Percentiles rank a stretch among this genome's conserved stretches.
Conservation (phyloP, 208 protist genomes). For the Crithidia brevicula region DNA sequence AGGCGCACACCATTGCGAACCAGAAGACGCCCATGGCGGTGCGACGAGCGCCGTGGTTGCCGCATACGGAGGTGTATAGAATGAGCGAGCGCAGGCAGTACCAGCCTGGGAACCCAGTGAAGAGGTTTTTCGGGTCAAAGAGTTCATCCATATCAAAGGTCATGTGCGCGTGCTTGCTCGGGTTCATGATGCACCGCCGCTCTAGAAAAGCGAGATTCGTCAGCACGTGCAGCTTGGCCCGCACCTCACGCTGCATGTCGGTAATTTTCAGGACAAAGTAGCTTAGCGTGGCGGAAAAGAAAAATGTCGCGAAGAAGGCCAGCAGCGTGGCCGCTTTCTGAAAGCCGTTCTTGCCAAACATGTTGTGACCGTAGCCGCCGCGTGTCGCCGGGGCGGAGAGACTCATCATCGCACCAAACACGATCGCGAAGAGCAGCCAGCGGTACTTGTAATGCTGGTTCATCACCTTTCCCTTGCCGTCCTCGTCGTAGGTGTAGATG, state of each 20-base stretch:
- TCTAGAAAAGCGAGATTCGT: constrained; percentile 74
- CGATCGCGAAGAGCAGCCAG: constrained; percentile 50
- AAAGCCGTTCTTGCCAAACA: constrained; percentile 48
- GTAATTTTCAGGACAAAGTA: constrained; percentile 76
- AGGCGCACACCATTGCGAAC: constrained; percentile 44
- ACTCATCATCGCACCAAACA: constrained; percentile 58
- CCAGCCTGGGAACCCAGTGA: constrained; percentile 77
- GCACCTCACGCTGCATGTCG: constrained; percentile 82
- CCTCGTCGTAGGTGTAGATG: constrained; percentile 81
- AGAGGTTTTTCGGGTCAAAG: constrained; percentile 54
- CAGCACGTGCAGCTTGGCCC: constrained; percentile 68
- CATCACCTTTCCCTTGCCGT: constrained; percentile 66
- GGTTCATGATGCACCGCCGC: constrained; percentile 61
- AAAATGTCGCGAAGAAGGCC: constrained; percentile 54
- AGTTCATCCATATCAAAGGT: constrained; percentile 66
- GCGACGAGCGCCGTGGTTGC: constrained; percentile 67
- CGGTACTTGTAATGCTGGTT: constrained; percentile 74
- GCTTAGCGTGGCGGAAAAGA: constrained; percentile 52
- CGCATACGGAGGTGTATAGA: constrained; percentile 68
- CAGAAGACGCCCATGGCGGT: constrained; percentile 66
- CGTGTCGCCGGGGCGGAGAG: constrained; percentile 64
- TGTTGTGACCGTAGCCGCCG: constrained; percentile 42
- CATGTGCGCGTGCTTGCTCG: constrained; percentile 45
- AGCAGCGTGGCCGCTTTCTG: constrained; percentile 48
- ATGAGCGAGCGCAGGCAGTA: constrained; percentile 75